Evolutionary conservation across 2,329 filamentous ascomycete species (phyloP), one percentile per base, ranked within the genome.

Genomic region (Aspergillus amoenus): DNA sequence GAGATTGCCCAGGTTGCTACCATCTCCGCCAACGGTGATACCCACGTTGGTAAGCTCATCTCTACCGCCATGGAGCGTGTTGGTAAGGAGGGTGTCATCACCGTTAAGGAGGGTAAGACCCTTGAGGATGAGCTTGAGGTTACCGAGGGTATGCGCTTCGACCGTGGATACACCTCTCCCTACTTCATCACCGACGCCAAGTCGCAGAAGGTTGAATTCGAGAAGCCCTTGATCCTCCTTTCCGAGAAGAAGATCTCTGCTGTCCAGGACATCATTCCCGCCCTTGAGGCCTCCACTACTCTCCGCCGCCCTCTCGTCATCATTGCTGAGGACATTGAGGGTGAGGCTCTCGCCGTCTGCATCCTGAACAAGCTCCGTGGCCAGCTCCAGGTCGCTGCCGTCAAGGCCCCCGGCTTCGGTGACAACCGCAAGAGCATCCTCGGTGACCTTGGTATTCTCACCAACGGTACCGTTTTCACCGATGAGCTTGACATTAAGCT

Each of bases 161-260:
- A 99, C 86, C 93, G 94, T 73, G 94, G 94, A 63, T 99, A 89
- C 79, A 93, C 96, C 75, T 99, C 94, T 24, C 93, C 94, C 68
- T 99, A 99, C 88, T 99, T 99, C 85, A 99, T 99, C 83, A 99
- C 94, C 82, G 94, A 99, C 73, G 82, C 92, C 85, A 99, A 99
- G 88, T 79, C 93, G 59, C 92, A 96, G 78, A 99, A 99, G 88
- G 93, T 97, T 57, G 94, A 99, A 82, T 99, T 99, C 67, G 94
- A 99, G 88, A 97, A 99, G 86, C 94, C 94, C 65, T 81, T 99
- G 74, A 94, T 99, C 76, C 90, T 99, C 50, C 90, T 99, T 55
- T 97, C 94, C 8, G 94, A 99, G 87, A 97, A 97, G 90, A 99
- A 99, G 88, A 99, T 99, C 79, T 99, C 94, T 52, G 91, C 93